Base-by-base conservation (phyloP, 1,284 basidiomycete species). In the Heterobasidion parviporum region DNA sequence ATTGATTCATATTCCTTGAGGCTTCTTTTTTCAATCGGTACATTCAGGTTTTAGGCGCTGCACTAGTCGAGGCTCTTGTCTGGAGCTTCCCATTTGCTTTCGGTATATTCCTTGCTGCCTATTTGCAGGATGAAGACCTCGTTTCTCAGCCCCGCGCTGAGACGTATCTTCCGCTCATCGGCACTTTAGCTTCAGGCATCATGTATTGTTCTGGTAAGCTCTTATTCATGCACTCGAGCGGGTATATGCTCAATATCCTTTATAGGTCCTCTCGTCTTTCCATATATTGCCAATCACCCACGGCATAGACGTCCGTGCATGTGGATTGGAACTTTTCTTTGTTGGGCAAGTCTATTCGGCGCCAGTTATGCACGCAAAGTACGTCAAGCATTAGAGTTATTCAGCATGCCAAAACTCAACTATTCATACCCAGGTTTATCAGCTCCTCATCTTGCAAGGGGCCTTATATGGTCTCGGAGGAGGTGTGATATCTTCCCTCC, bases 81-180 rank as follows among this genome's bases (percentile, higher is more conserved):
- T 76, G 73, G 73, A 71, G 73, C 3, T 65, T 71, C 49, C 71
- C 72, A 0, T 61, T 55, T n/a, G 62, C 72, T 16, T 71, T 64
- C 54, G 71, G 70, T 54, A 60, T 69, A 6, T 67, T 73, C 54
- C 60, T 74, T 8, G 62, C 63, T 16, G 68, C 63, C 8, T 72
- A 73, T 55, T 56, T 70, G 32, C 54, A 62, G 34, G 66, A 71
- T 53, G 59, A 63, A 9, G 59, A 52, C 7, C 67, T 63, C 54
- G 51, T 53, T 8, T 59, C 59, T 9, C 68, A 70, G 54, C 46
- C 56, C 1, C 52, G 63, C 33, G 67, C 70, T 14, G 49, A 59
- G 8, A 55, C 63, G 10, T 58, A 71, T 15, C 63, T 74, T 15
- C 71, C 72, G 26, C 60, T 72, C 10, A 64, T 68, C 45, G 70